Base-by-base conservation (phyloP, 805 yeast species). In the Barnettozyma wickerhamii region DNA sequence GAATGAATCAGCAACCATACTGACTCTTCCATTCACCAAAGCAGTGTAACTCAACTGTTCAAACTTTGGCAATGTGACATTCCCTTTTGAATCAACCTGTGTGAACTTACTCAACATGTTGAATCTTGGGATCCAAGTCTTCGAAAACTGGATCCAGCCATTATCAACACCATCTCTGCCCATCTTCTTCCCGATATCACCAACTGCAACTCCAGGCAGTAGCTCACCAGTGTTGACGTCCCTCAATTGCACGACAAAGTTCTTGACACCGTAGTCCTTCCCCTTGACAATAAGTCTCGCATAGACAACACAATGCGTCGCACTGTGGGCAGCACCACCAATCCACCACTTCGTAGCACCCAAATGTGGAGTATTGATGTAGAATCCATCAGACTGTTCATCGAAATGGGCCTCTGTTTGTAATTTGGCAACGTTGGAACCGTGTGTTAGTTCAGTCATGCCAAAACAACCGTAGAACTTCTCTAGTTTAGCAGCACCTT, bases 281-380 rank as follows among this genome's bases (percentile, higher is more conserved):
- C 86, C 91, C 32, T 81, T 69, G 20, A 85, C 87, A 41, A 85
- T 76, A 46, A 90, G 71, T 47, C 96, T 73, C 9, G 96, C 96
- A 61, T 81, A 90, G 23, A 79, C 84, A 15, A 82, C 78, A 19
- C 86, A 70, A 65, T 90, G 96, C 24, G 90, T 87, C 7, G 96
- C 88, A 18, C 95, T 81, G 63, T 87, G 95, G 9, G 96, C 96
- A 31, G 96, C 96, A 55, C 97, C 97, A 33, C 97, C 97, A 53
- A 89, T 89, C 97, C 97, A 89, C 96, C 97, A 89, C 64, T 89
- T 89, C 21, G 96, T 89, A 30, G 97, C 96, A 30, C 93, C 90
- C 42, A 85, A 62, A 58, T 89, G 85, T 2, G 97, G 97, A 13
- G 97, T 89, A 59, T 85, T 75, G 51, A 89, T 79, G 40, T 74